These are phyloP conservation scores for Arthroderma sp. DNA, from an alignment of 2,329 filamentous ascomycete species.

Conservation along the genomic window DNA sequence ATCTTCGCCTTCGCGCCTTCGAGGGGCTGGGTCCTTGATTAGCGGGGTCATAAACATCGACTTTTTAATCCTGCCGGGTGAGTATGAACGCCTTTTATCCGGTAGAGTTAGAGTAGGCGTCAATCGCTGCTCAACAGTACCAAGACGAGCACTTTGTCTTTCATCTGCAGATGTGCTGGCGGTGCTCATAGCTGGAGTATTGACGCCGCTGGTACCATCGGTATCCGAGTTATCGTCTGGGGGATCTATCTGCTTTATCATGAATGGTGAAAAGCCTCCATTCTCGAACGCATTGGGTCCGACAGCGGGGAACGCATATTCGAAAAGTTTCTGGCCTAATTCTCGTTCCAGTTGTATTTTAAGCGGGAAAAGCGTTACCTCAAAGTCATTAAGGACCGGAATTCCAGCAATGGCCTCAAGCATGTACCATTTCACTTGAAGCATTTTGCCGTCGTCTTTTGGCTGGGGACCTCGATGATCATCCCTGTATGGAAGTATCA, in stretches of 20 bases:
- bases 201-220: conserved; percentile 28
- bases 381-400: conserved; percentile 91
- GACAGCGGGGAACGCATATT: conserved; percentile 90
- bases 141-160: conserved; percentile 50
- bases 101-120: conserved; percentile 61
- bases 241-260: conserved; percentile 43
- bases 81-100: conserved; percentile 30
- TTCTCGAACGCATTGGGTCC: conserved; percentile 43
- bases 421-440: conserved; percentile 95
- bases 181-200: conserved; percentile 31
- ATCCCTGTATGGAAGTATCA: conserved; percentile 81
- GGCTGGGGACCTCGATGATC: conserved; percentile 44
- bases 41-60: neutral
- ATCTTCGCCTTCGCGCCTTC: conserved; percentile 16
- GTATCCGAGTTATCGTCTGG: conserved; percentile 36
- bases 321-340: conserved; percentile 82
- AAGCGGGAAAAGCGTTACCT: conserved; percentile 84
- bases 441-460: conserved; percentile 63
- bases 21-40: conserved; percentile 10
- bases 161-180: conserved; percentile 33
- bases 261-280: conserved; percentile 40
- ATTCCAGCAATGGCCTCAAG: conserved; percentile 96
- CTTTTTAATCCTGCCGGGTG: conserved; percentile 17
- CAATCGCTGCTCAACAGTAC: conserved; percentile 68
- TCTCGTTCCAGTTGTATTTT: conserved; percentile 90